Evolutionary conservation across 768 basidiomycete genomes (phyloP).

Genomic region (Hygrophorus pudorinus): DNA sequence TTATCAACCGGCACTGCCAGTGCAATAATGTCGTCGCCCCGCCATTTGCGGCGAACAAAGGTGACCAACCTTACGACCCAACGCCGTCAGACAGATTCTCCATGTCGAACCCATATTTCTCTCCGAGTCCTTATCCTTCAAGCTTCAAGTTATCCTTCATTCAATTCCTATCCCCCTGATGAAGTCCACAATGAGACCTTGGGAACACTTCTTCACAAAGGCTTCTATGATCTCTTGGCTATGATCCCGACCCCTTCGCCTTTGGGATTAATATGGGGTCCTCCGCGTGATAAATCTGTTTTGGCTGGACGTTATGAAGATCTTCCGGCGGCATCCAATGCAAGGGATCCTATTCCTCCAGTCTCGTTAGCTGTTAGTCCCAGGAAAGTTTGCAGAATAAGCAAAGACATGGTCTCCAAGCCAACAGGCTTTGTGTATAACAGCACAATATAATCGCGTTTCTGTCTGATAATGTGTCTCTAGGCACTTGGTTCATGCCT

Average conservation of each 20-base stretch:
- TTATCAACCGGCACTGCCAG: no score
- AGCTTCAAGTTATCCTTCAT: conserved; percentile 29
- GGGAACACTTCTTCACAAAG: conserved; percentile 75
- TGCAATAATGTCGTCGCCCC: conserved; percentile 8
- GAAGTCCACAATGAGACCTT: conserved; percentile 33
- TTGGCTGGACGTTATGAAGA: conserved; percentile 64
- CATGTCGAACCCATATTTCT: conserved; percentile 26
- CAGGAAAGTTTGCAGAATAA: conserved; percentile 57
- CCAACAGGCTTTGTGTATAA: conserved; percentile 79
- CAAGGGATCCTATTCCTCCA: conserved; percentile 19
- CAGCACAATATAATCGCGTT: conserved; percentile 2
- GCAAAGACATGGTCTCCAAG: conserved; percentile 82
- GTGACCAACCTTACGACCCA: conserved; percentile 19
- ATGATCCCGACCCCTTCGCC: conserved; percentile 68
- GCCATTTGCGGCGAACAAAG: conserved; percentile 18
- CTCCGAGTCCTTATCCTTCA: conserved; percentile 27
- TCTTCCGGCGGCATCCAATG: conserved; percentile 24
- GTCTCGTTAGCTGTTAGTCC: conserved; percentile 10
- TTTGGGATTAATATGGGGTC: conserved; percentile 53
- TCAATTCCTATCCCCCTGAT: conserved; percentile 23
- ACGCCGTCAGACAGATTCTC: conserved; percentile 19
- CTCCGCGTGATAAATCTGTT: conserved; percentile 29
- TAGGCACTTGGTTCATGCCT: conserved; percentile 87
- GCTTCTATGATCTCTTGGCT: conserved; percentile 80
- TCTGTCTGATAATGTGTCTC: conserved; percentile 16